A percentile compares a stretch with the other conserved stretches of the same genome.
These are phyloP conservation scores for Boletus subparvulus DNA, from an alignment of 768 basidiomycete species.

Conservation along the genomic window DNA sequence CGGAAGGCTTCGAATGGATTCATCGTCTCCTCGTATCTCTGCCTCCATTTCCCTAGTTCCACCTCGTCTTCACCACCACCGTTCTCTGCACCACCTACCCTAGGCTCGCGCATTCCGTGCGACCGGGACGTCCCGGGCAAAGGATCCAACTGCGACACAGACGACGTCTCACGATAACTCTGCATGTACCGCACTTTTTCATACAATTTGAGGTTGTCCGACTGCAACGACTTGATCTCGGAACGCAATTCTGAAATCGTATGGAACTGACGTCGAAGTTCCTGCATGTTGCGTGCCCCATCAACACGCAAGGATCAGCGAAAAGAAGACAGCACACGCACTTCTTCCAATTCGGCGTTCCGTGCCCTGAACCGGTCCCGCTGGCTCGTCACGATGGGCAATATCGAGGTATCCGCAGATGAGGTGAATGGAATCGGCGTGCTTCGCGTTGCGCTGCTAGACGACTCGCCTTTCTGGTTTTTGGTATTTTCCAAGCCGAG, in stretches of 20 bases:
- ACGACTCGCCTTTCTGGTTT: slow-evolving; percentile 14
- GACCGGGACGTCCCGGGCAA: slow-evolving; percentile 43
- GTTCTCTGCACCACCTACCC: slow-evolving; percentile 10
- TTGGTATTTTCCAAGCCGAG: slow-evolving; percentile 14
- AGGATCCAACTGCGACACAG: slow-evolving; percentile 66
- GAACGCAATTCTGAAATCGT: slow-evolving; percentile 90
- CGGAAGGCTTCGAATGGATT: slow-evolving; percentile 99
- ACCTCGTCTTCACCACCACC: slow-evolving; percentile 46
- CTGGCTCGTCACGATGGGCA: slow-evolving; percentile 98
- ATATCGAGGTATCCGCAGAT: slow-evolving; percentile 87
- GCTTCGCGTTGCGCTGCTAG: slow-evolving; percentile 37
- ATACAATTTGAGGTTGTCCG: slow-evolving; percentile 96
- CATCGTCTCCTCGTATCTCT: slow-evolving; percentile 94
- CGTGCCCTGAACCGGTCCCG: slow-evolving; percentile 96
- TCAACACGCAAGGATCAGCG: not conserved
- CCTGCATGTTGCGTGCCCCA: slow-evolving; percentile 42
- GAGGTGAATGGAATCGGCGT: slow-evolving; percentile 71
- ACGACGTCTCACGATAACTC: slow-evolving; percentile 80
- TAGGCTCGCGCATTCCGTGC: slow-evolving; percentile 2
- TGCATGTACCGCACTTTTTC: slow-evolving; percentile 99
- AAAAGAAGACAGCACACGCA: slow-evolving; percentile 27
- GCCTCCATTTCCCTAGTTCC: slow-evolving; percentile 83
- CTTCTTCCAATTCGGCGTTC: slow-evolving; percentile 96
- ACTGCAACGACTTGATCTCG: slow-evolving; percentile 89
- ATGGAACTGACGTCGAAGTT: slow-evolving; percentile 93